Percentiles rank a stretch among this genome's conserved stretches.
Conservation (phyloP, 306 rosid species). For the Phaseolus lunatus region DNA sequence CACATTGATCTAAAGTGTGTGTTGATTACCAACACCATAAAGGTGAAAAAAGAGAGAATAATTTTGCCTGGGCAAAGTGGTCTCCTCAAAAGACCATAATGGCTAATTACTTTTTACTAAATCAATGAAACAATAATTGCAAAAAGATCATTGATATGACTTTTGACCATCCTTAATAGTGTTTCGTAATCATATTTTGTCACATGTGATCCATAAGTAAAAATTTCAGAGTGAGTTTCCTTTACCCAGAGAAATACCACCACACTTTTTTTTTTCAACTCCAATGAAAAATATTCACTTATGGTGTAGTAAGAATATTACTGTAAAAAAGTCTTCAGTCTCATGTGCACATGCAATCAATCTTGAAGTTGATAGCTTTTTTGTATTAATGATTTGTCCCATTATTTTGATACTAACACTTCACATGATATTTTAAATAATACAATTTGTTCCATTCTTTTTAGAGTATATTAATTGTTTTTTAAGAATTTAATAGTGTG, state of each 20-base stretch:
- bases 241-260: conserved; percentile 34
- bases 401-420: background rate
- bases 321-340: background rate
- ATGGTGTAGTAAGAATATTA: background rate
- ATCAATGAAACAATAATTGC: conserved; percentile 43
- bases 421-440: background rate
- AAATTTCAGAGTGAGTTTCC: conserved; percentile 12
- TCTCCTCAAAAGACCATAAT: conserved; percentile 17
- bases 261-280: conserved; percentile 42
- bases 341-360: background rate
- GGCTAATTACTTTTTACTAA: conserved; percentile 14
- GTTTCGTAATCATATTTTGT: conserved; percentile 17
- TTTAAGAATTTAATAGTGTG: no score
- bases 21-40: conserved; percentile 10
- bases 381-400: conserved; percentile 8
- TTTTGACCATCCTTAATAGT: conserved; percentile 20
- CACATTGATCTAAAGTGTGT: background rate
- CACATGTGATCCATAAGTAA: background rate
- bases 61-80: background rate
- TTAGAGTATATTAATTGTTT: no score
- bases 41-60: conserved; percentile 3
- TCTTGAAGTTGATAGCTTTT: conserved; percentile 12
- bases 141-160: conserved; percentile 23
- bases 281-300: conserved; percentile 26
- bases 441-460: no score